These are phyloP conservation scores for Boletus tylopilopsis DNA, from an alignment of 768 basidiomycete species.

Conservation along the genomic window DNA sequence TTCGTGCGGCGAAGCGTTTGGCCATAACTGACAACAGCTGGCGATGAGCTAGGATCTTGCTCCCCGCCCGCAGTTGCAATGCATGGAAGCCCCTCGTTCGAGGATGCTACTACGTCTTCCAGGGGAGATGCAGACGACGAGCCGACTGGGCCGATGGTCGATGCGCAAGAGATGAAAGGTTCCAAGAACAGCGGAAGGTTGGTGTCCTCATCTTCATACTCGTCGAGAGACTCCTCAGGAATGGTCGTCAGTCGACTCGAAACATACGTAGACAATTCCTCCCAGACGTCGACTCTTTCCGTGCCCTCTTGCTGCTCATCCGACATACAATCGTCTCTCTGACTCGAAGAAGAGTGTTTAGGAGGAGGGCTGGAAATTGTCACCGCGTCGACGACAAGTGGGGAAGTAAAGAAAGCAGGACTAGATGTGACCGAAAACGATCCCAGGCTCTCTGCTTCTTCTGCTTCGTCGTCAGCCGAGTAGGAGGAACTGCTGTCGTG, in stretches of 20 bases:
- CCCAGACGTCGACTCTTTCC: not conserved
- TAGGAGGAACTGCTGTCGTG: not conserved
- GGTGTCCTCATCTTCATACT: not conserved
- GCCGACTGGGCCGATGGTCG: no score
- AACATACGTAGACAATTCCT: not conserved
- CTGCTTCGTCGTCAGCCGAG: slow-evolving; percentile 6
- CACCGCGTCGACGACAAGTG: no score
- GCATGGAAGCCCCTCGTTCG: no score
- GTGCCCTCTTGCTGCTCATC: not conserved
- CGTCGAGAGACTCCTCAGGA: slow-evolving; percentile 8
- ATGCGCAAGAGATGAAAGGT: not conserved
- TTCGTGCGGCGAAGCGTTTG: not conserved
- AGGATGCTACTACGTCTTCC: no score
- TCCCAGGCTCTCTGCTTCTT: not conserved
- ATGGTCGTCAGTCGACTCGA: slow-evolving; percentile 5
- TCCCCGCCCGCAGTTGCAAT: no score
- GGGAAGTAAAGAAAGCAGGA: no score
- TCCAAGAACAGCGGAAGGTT: slow-evolving; percentile 5
- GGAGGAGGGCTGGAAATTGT: no score
- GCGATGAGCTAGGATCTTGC: no score
- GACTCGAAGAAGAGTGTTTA: not conserved
- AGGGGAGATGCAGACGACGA: no score
- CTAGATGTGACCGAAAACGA: no score
- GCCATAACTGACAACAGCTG: not conserved
- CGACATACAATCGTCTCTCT: not conserved